Base-by-base conservation (phyloP, 352 stramenopile species). In the Phytophthora chlamydospora region DNA sequence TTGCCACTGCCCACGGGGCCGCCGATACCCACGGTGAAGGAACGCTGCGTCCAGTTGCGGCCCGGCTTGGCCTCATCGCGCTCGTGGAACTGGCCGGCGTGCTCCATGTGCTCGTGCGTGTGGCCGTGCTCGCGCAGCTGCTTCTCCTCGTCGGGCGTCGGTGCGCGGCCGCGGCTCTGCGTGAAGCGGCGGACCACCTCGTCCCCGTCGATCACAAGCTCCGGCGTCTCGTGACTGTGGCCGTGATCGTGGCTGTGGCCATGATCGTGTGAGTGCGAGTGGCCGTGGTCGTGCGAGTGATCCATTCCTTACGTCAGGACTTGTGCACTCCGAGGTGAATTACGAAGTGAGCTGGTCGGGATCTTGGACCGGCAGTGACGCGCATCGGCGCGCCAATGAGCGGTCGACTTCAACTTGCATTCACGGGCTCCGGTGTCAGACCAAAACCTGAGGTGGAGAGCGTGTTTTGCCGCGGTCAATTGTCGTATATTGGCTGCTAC, bases 21-120 rank as follows among this genome's bases (percentile, higher is more conserved):
- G 16, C 97, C 97, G 61, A 99, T 98, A 39, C 97, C 97, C 5
- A 99, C 71, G 2, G 96, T 99, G 70, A 98, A 99, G 4, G 84
- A 91, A 27, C 96, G 89, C 62, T 93, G 64, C 19, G 58, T 48
- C 64, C 80, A 98, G 68, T 97, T 82, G 53, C 91, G 87, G 10
- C 79, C 66, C 17, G 59, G 17, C 27, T 73, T 73, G 54, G 58
- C 53, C 29, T 63, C 63, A 35, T 96, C 89, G 50, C 90, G 87
- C 54, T 87, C 70, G 29, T 75, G 71, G 59, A 86, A 97, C 14
- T 71, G 41, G 14, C 90, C 90, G 0, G 87, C 87, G 62, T 91
- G 80, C 47, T 96, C 87, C 44, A 93, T 77, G 66, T 96, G 85
- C 51, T 96, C 90, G 72, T 97, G 90, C 55, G 79, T 92, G 81